Evolutionary conservation across 495 filamentous ascomycete species (phyloP), one percentile per base, ranked within the genome.

Genomic region (Aspergillus kassunensis): DNA sequence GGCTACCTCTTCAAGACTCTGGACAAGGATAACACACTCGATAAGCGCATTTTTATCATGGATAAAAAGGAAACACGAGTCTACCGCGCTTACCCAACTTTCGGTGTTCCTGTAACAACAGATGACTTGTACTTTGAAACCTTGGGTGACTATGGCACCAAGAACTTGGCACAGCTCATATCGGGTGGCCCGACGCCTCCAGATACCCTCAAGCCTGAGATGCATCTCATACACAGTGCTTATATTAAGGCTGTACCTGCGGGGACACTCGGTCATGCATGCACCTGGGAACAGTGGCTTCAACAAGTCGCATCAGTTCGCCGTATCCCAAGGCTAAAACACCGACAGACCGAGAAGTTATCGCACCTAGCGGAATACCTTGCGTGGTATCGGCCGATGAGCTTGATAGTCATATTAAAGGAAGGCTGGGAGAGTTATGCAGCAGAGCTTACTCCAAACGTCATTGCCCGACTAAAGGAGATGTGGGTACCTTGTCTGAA

Each of bases 241-340:
- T 30, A 30, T 16, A 30, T 33, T 18, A 16, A 30, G 11, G 25
- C 25, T 20, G 6, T 45, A 11, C 25, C 43, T 20, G 11, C 25
- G 0, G 24, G 27, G 7, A 33, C 27, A 15, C 13, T 30, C 24
- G 20, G 43, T 30, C 24, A 33, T 45, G 11, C 25, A 6, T 27
- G 43, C 18, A 30, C 43, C 24, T 45, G 43, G 43, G 43, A 45
- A 10, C 27, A 33, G 25, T 45, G 43, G 43, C 43, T 45, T 5
- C 5, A 45, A 33, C 9, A 18, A 0, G 24, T 45, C 16, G 43
- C 43, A 31, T 16, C 12, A 1, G 27, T 45, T 33, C 43, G 43
- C n/a, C 43, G 43, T 1, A 19, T 45, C 9, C 43, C 43, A 20
- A 45, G 43, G 15, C 5, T 45, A 13, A 31, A 45, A 20, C 25